These are phyloP conservation scores for Mortierella claussenii DNA, from an alignment of 192 early-diverging fungal species.

Conservation along the genomic window DNA sequence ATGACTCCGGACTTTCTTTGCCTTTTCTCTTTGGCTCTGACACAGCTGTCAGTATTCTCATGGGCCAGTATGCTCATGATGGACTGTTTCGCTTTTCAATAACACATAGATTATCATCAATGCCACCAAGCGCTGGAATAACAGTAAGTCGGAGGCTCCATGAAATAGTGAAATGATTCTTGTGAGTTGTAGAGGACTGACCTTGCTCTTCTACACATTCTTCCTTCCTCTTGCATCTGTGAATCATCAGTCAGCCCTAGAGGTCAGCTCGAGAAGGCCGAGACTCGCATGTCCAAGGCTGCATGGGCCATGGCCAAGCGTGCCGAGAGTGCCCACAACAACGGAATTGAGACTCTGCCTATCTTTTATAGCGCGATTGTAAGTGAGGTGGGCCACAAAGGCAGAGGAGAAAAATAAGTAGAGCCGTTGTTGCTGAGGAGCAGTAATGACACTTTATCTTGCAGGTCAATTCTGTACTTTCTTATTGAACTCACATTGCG, in stretches of 20 bases:
- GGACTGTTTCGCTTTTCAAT: slow-evolving; percentile 1
- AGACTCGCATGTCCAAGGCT: slow-evolving; percentile 47
- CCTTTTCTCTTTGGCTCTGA: neutral
- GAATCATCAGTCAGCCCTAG: slow-evolving; percentile 36
- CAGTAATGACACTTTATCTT: slow-evolving; percentile 8
- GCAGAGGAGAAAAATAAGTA: too few relatives aligned
- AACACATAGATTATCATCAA: slow-evolving; percentile 30
- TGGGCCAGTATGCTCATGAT: neutral
- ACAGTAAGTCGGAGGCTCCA: slow-evolving; percentile 20
- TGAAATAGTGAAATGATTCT: too few relatives aligned
- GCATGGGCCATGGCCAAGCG: slow-evolving; percentile 52
- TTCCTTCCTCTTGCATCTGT: neutral
- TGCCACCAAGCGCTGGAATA: slow-evolving; percentile 51
- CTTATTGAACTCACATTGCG: too few relatives aligned
- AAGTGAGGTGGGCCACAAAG: slow-evolving; percentile 21
- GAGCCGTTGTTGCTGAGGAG: slow-evolving; percentile 41
- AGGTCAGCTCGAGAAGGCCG: slow-evolving; percentile 44
- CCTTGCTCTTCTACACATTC: too few relatives aligned
- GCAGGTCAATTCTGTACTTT: neutral
- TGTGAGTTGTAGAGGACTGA: too few relatives aligned
- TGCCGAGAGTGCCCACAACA: slow-evolving; percentile 50
- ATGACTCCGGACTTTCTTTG: neutral
- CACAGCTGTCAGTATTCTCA: too few relatives aligned
- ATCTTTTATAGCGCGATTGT: slow-evolving; percentile 51
- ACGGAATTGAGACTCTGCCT: slow-evolving; percentile 51